Conservation (phyloP, 495 filamentous ascomycete species). For the Umbilicaria muhlenbergii region DNA sequence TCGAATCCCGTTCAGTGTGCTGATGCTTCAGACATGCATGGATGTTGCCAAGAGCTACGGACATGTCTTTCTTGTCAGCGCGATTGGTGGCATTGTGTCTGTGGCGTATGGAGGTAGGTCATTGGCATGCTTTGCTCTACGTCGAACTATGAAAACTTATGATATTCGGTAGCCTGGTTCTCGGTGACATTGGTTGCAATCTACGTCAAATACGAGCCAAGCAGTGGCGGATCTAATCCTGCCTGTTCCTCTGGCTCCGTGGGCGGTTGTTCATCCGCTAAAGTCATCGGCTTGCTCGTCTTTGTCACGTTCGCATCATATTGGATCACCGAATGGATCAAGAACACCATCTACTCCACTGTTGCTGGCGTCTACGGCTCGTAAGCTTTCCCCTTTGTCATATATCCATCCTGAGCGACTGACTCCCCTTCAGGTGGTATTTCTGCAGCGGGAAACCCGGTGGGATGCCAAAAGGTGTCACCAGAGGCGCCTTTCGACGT, state of each 20-base stretch:
- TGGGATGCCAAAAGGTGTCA: slow-evolving; percentile 54
- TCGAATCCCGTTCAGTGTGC: slow-evolving; percentile 73
- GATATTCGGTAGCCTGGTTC: slow-evolving; percentile 24
- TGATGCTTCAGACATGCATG: slow-evolving; percentile 79
- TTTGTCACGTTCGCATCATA: slow-evolving; percentile 84
- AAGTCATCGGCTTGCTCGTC: slow-evolving; percentile 68
- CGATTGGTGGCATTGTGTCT: slow-evolving; percentile 59
- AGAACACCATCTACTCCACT: slow-evolving; percentile 80
- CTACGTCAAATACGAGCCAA: slow-evolving; percentile 68
- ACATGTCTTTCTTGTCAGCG: slow-evolving; percentile 73
- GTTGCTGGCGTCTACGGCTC: slow-evolving; percentile 80
- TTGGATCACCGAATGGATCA: slow-evolving; percentile 84
- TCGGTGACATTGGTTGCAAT: slow-evolving; percentile 45
- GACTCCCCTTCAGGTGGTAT: slow-evolving; percentile 43
- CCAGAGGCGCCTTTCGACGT: slow-evolving; percentile 41
- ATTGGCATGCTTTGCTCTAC: slow-evolving; percentile 6
- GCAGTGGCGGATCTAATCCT: slow-evolving; percentile 31
- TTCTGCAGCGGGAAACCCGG: slow-evolving; percentile 58
- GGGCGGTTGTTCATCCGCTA: slow-evolving; percentile 56
- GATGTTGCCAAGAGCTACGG: slow-evolving; percentile 72
- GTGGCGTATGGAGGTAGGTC: slow-evolving; percentile 57
- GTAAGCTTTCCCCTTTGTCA: too few relatives aligned
- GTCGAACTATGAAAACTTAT: too few relatives aligned
- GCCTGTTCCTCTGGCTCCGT: slow-evolving; percentile 37
- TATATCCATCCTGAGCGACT: too few relatives aligned